A percentile compares a stretch with the other conserved stretches of the same genome.
These are phyloP conservation scores for Penicillium griseofulvum DNA, from an alignment of 2,329 filamentous ascomycete species.

Conservation along the genomic window DNA sequence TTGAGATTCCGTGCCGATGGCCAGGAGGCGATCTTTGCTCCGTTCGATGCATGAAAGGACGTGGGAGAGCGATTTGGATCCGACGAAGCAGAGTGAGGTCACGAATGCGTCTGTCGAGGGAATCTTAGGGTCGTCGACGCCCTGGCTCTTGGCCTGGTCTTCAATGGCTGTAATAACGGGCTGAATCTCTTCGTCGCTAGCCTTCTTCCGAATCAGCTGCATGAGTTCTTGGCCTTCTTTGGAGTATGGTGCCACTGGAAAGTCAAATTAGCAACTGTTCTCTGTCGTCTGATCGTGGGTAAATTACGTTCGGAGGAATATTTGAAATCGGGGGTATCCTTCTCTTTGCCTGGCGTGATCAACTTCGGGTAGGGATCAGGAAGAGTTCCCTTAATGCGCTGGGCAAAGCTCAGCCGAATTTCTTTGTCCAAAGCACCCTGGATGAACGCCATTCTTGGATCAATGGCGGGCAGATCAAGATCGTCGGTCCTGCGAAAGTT, in stretches of 20 bases:
- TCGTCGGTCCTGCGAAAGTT: slow-evolving; percentile 64
- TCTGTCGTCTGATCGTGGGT: neutral
- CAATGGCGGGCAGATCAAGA: slow-evolving; percentile 69
- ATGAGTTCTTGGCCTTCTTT: slow-evolving; percentile 81
- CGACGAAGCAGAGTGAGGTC: slow-evolving; percentile 88
- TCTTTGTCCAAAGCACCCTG: slow-evolving; percentile 90
- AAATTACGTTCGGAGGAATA: slow-evolving; percentile 70
- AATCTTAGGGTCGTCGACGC: slow-evolving; percentile 70
- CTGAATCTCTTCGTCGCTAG: slow-evolving; percentile 81
- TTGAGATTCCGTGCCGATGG: slow-evolving; percentile 71
- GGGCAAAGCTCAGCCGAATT: slow-evolving; percentile 91
- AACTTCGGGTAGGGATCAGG: slow-evolving; percentile 77
- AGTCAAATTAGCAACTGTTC: slow-evolving; percentile 13
- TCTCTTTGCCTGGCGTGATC: slow-evolving; percentile 83
- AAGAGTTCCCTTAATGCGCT: slow-evolving; percentile 90
- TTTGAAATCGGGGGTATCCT: slow-evolving; percentile 95
- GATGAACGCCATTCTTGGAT: slow-evolving; percentile 93
- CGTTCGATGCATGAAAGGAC: slow-evolving; percentile 94
- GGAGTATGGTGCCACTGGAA: slow-evolving; percentile 71
- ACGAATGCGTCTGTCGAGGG: slow-evolving; percentile 92
- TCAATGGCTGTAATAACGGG: slow-evolving; percentile 77
- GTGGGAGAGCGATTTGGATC: slow-evolving; percentile 93
- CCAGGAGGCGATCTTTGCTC: slow-evolving; percentile 81
- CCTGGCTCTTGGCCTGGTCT: slow-evolving; percentile 67
- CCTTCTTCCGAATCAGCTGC: slow-evolving; percentile 76